Evolutionary conservation across 441 rosid genomes (phyloP), one percentile per base, ranked within the genome.

Genomic region (Populus hybrid): DNA sequence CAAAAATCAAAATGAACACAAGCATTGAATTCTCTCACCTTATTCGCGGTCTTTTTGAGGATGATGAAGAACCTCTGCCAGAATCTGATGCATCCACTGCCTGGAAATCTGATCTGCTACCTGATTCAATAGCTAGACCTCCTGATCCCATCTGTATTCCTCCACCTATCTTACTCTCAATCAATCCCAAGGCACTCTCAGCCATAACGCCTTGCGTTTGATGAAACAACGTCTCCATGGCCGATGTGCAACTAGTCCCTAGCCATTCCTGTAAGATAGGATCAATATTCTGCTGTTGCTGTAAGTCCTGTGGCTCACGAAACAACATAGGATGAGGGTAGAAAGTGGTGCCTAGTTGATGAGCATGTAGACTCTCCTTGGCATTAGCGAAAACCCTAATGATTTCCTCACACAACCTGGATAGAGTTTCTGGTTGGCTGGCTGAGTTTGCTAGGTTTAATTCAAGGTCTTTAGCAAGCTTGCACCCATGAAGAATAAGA

Each of bases 401-500:
- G 53, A 93, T 91, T 20, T 82, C 87, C 14, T 87, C 91, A 28
- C 90, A n/a, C n/a, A n/a, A 89, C 11, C 69, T 76, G 7, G 84
- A 63, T 36, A 89, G 74, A 74, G 69, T 53, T 4, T 80, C 86
- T 5, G 72, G 80, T 6, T 70, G 86, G 79, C 72, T 81, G 59
- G 76, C 81, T 63, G 81, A 67, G 81, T 78, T 77, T 31, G 71
- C 83, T 16, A 93, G 85, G 83, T 40, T 87, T 3, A 88, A 72
- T 79, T 92, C 93, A 35, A 93, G 91, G 6, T 84, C 88, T 66
- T 81, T 82, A 9, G 87, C 95, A 14, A 87, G 77, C 23, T 81
- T 83, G 80, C 92, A 81, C 2, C 94, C 99, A 0, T 76, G 82
- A 35, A 84, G 83, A 74, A 93, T 82, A 73, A 86, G 40, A 75